Evolutionary conservation across 768 basidiomycete genomes (phyloP), one percentile per base, ranked within the genome.

Genomic region (Mycena filopes): DNA sequence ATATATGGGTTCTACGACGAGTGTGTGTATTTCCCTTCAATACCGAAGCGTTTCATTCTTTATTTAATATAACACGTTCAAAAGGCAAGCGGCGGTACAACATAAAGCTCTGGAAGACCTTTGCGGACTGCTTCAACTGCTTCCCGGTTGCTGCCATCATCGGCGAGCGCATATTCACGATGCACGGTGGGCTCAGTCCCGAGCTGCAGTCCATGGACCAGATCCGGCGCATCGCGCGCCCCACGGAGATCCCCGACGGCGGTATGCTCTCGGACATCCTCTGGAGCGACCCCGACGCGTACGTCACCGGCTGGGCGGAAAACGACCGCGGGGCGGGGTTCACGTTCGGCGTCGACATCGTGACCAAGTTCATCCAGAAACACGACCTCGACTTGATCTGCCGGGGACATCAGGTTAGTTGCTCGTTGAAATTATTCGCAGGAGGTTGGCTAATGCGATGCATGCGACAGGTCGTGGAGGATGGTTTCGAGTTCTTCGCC

Each of bases 11-110:
- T 55, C 18, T 55, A 55, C n/a, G 54, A 55, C 41, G 54, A 55
- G 41, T 55, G 54, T 55, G 54, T 7, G 54, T 28, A 18, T n/a
- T n/a, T n/a, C n/a, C 20, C n/a, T 43, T 51, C 29, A 20, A n/a
- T n/a, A n/a, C n/a, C n/a, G n/a, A n/a, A n/a, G n/a, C n/a, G n/a
- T n/a, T n/a, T n/a, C n/a, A n/a, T n/a, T n/a, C n/a, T n/a, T n/a
- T n/a, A n/a, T n/a, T n/a, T n/a, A n/a, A n/a, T n/a, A n/a, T n/a
- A n/a, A n/a, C n/a, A n/a, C n/a, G n/a, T n/a, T n/a, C n/a, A 75
- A 98, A n/a, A n/a, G 96, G 96, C 87, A 99, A 99, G 86, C 94
- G 97, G 78, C 90, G 97, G 76, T 98, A 98, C 86, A 99, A 98
- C 85, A 99, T 55, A 2, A 55, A 55, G 54, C 54, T 55, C 20